Base-by-base conservation (phyloP, 2,329 filamentous ascomycete genomes). In the Ceratocystis variospora region DNA sequence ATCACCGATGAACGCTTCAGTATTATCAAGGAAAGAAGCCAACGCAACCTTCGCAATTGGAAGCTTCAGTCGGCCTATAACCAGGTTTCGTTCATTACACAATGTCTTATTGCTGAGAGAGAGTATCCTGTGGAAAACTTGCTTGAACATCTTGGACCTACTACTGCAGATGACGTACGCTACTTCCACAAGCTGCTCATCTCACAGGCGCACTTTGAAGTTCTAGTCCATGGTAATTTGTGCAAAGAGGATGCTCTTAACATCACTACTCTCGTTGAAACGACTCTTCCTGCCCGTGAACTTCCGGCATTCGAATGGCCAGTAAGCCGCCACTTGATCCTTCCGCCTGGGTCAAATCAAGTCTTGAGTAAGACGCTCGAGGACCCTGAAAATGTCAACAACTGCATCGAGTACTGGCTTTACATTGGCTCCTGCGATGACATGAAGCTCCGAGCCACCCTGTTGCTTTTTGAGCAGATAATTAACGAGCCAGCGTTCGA, bases 401-500 rank as follows among this genome's bases (percentile, higher is more conserved):
- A 93, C 74, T 91, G 87, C 70, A 86, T 94, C 64, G 89, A 93
- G 72, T 91, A 90, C 68, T 86, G 87, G 72, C 79, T 93, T 8
- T 86, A 85, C 67, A 79, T 90, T 61, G 88, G 89, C 22, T 81
- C 84, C 69, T 83, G 85, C 69, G 81, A 83, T 2, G 86, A 96
- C 72, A 82, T 86, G n/a, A 73, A 76, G 5, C 75, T 89, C 12
- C 84, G 90, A 19, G 89, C 92, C 15, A 91, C 89, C 75, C 81
- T 89, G 0, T 79, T 95, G 53, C 80, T 99, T 5, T 81, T 96
- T 53, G 88, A 90, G 31, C 94, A 97, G 75, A 88, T 99, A 77
- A 86, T 90, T 0, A 89, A 96, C 66, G 94, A 99, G 77, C 92
- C 92, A 3, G 88, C 88, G 7, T 99, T 97, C 73, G 90, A 99